Conservation (phyloP, 2,329 filamentous ascomycete genomes). For the Fusarium sp. region DNA sequence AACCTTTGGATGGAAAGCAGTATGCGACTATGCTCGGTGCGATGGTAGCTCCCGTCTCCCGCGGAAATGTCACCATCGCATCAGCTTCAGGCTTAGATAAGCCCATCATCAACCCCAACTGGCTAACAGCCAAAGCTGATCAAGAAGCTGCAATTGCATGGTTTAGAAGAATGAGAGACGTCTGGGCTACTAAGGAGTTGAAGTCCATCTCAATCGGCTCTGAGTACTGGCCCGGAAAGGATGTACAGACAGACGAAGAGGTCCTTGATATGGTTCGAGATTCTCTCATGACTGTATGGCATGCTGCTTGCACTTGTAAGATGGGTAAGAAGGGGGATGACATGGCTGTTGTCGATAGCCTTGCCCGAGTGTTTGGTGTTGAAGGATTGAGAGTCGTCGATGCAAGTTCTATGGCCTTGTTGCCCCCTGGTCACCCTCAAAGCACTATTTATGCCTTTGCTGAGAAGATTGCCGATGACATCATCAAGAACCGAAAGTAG, state of each 20-base stretch:
- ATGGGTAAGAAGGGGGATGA: constrained; percentile 18
- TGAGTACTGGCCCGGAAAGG: constrained; percentile 59
- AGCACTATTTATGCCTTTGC: constrained; percentile 22
- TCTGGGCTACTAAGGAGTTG: no score
- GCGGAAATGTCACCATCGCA: constrained; percentile 60
- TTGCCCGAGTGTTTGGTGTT: constrained; percentile 19
- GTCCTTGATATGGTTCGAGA: constrained; percentile 54
- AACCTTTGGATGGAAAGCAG: constrained; percentile 30
- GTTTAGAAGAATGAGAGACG: no score
- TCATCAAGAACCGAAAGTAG: neutral
- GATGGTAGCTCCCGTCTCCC: constrained; percentile 58
- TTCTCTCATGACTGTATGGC: constrained; percentile 30
- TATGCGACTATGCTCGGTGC: constrained; percentile 44
- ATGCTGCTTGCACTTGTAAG: constrained; percentile 17
- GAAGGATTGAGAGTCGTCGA: constrained; percentile 18
- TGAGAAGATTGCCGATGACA: constrained; percentile 15
- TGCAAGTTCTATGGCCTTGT: constrained; percentile 12
- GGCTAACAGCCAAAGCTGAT: constrained; percentile 60
- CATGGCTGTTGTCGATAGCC: constrained; percentile 21
- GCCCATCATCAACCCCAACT: constrained; percentile 63
- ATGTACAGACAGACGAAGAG: constrained; percentile 58
- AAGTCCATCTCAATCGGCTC: no score
- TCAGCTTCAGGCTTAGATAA: constrained; percentile 51
- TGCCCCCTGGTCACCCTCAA: constrained; percentile 21
- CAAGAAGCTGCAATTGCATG: constrained; percentile 54